These are phyloP conservation scores for Chlorella sorokiniana DNA, from an alignment of 139 green algal species.

Conservation along the genomic window DNA sequence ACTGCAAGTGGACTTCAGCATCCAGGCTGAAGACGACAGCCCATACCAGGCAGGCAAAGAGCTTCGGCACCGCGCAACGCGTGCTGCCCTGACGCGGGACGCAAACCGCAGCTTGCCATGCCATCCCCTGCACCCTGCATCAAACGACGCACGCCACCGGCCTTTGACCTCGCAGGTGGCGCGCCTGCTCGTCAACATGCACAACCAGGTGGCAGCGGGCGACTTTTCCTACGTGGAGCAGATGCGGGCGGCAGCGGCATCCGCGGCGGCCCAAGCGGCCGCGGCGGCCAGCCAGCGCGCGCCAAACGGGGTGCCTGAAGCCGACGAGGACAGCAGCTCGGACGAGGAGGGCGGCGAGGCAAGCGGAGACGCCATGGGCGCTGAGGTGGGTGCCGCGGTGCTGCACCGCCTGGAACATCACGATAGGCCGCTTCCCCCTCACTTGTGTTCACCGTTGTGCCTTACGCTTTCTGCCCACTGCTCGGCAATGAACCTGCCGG, in stretches of 20 bases:
- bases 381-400: too few relatives aligned
- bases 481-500: too few relatives aligned
- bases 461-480: too few relatives aligned
- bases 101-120: not conserved
- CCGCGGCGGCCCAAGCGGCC: too few relatives aligned
- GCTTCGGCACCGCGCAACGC: not conserved
- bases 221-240: slow-evolving; percentile 43
- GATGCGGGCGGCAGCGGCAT: not conserved
- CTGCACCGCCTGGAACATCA: too few relatives aligned
- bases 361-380: slow-evolving; percentile 30
- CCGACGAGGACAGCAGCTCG: slow-evolving; percentile 23
- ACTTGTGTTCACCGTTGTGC: too few relatives aligned
- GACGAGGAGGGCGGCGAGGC: slow-evolving; percentile 23
- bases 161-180: slow-evolving; percentile 22
- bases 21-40: slow-evolving; percentile 54
- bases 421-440: too few relatives aligned
- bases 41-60: slow-evolving; percentile 37
- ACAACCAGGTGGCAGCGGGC: slow-evolving; percentile 47
- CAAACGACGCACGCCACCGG: too few relatives aligned
- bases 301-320: slow-evolving; percentile 5
- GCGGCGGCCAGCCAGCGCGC: slow-evolving; percentile 5
- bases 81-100: not conserved
- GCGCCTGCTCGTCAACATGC: slow-evolving; percentile 46
- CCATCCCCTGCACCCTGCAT: not conserved
- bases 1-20: slow-evolving; percentile 48